phyloP scores from a whole-genome alignment of 495 filamentous ascomycete species.

The Cladorrhinum samala region DNA sequence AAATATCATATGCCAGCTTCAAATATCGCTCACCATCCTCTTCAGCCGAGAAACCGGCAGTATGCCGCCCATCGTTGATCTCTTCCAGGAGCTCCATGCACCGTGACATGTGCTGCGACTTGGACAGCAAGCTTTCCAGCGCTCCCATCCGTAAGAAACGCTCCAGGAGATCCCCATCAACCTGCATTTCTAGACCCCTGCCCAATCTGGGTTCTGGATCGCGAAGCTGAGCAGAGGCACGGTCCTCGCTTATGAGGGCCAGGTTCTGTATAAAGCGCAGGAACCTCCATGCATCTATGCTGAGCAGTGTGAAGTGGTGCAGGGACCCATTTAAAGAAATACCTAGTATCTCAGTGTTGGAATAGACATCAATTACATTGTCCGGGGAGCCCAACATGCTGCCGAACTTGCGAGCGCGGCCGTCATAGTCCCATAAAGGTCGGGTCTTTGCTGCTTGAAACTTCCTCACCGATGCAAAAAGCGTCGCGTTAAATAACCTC shows the following conservation, averaged over 20 bases:
- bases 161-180: conserved; percentile 62
- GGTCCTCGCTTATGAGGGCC: conserved; percentile 24
- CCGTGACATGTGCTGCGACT: conserved; percentile 18
- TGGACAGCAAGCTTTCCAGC: conserved; percentile 38
- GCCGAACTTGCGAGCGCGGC: conserved; percentile 22
- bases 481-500: conserved; percentile 45
- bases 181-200: conserved; percentile 45
- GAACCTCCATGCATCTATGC: conserved; percentile 50
- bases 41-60: conserved; percentile 5
- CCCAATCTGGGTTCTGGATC: conserved; percentile 24
- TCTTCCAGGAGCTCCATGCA: conserved; percentile 29
- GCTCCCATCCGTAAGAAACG: conserved; percentile 45
- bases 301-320: conserved; percentile 53
- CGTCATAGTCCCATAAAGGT: conserved; percentile 35
- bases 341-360: conserved; percentile 55
- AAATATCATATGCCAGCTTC: conserved; percentile 37
- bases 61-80: conserved; percentile 27
- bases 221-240: conserved; percentile 1
- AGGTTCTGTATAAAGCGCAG: conserved; percentile 59
- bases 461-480: conserved; percentile 44
- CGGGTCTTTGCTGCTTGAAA: conserved; percentile 40
- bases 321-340: conserved; percentile 60
- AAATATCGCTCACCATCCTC: conserved; percentile 20
- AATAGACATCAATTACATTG: too few species aligned
- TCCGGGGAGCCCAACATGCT: conserved; percentile 21